Evolutionary conservation across 805 yeast species (phyloP), one percentile per base, ranked within the genome.

Genomic region (Nakazawaea ishiwadae): DNA sequence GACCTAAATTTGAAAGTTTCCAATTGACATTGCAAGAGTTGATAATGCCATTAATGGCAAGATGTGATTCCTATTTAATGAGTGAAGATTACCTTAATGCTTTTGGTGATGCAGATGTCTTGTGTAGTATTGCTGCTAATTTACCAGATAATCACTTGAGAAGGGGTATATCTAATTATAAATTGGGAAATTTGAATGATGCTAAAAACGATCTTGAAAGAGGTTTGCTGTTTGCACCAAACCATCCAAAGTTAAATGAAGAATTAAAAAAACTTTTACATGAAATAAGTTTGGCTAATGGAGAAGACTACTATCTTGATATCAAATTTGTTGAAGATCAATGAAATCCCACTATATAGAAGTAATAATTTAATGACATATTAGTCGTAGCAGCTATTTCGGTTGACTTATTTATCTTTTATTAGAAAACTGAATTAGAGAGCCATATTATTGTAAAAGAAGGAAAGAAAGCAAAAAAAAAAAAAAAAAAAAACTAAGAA

Each of bases 1-100:
- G 93, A 59, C 74, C 81, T 31, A 80, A 81, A 55, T 83, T 81
- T 64, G 93, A 84, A 54, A 68, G 83, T 4, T 84, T 84, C 58
- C 88, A 78, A 47, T 71, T 82, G 12, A 82, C 85, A 20, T 58
- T 84, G 37, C 84, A 79, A 56, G 93, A 84, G 56, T 59, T 82
- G 37, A 70, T 77, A 32, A 71, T 79, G 50, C 75, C 84, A 55
- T 60, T 84, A 40, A 79, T 80, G 69, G 79, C 84, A 38, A 69
- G 90, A 48, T 74, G 86, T 19, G 95, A 84, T 53, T 79, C 89
- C 0, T 69, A 75, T 49, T 63, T 83, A 54, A 68, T 79, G 56
- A 62, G 68, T 39, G 69, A 74, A 31, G 67, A 77, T 40, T 77
- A 68, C 55, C 49, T 77, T 35, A 75, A 73, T 42, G 90, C 89